Conservation (phyloP, 1,139 yeast genomes). For the Hansenula sp. region DNA sequence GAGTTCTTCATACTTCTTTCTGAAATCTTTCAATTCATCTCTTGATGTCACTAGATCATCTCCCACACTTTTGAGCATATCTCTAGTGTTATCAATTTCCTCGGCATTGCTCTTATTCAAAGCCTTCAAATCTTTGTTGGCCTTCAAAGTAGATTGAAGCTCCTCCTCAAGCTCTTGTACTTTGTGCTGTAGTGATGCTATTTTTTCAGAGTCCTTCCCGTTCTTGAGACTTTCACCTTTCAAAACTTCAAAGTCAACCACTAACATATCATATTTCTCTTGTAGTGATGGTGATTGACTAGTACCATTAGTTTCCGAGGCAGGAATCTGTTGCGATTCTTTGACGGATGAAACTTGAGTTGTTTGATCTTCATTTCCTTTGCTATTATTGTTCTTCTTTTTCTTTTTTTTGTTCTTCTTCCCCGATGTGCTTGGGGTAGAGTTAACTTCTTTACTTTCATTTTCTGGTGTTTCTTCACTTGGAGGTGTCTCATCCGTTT, state of each 20-base stretch:
- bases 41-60: slow-evolving; percentile 63
- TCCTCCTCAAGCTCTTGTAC: slow-evolving; percentile 8
- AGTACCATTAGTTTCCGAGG: slow-evolving; percentile 1
- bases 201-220: neutral
- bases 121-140: slow-evolving; percentile 9
- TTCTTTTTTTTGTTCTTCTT: slow-evolving; percentile 20
- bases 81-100: slow-evolving; percentile 44
- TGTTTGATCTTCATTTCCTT: slow-evolving; percentile 8
- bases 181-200: neutral
- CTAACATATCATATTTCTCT: slow-evolving; percentile 20
- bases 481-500: no score
- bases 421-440: neutral
- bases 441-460: neutral
- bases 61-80: slow-evolving; percentile 71
- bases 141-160: neutral
- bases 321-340: slow-evolving; percentile 3
- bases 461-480: slow-evolving; percentile 2
- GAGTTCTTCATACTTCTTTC: slow-evolving; percentile 19
- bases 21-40: slow-evolving; percentile 32
- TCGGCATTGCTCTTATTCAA: slow-evolving; percentile 17
- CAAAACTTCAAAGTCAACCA: slow-evolving; percentile 13
- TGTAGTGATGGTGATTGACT: slow-evolving; percentile 23
- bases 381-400: slow-evolving; percentile 20
- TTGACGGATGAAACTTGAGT: slow-evolving; percentile 2
- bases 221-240: slow-evolving; percentile 1